Evolutionary conservation across 108 stramenopile species (phyloP), one percentile per base, ranked within the genome.

Genomic region (Conticribra weissflogii): DNA sequence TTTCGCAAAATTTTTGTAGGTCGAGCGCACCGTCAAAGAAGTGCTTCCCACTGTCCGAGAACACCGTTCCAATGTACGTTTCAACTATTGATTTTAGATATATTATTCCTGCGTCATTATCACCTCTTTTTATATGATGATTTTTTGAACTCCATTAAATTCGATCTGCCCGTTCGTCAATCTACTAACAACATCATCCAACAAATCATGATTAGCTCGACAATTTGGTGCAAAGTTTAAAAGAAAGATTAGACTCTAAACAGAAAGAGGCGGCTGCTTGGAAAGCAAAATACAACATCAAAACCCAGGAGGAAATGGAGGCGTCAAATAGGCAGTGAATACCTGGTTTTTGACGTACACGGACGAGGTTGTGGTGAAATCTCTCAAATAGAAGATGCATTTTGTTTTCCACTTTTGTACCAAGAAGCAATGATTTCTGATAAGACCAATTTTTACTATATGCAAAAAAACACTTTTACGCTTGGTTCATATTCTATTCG

Each of bases 11-110:
- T 62, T 34, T n/a, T n/a, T n/a, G n/a, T n/a, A 77, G 76, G 76
- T 98, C 58, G 96, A 98, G 70, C 92, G 96, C 32, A 96, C 95
- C 16, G 97, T 98, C 3, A 68, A 85, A 62, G 97, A 98, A 71
- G 96, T 97, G 16, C 76, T 98, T 28, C 97, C 97, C 31, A 89
- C 91, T 15, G 93, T 98, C n/a, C 81, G 66, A 48, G 74, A 74
- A 23, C 93, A 96, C 68, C 76, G 78, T 63, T 82, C 75, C 50
- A 94, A 94, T 79, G 91, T 89, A 72, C 83, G 91, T 56, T 36
- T 58, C 14, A 48, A 29, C 16, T 0, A 36, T 72, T 3, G 47
- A 44, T 22, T 51, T 28, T 68, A 76, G n/a, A 19, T 54, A 24
- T 71, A 54, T 2, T 49, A n/a, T 31, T 17, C n/a, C 21, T 51